These are phyloP conservation scores for Aspergillus spinulosporus DNA, from an alignment of 2,329 filamentous ascomycete genomes.

Conservation along the genomic window DNA sequence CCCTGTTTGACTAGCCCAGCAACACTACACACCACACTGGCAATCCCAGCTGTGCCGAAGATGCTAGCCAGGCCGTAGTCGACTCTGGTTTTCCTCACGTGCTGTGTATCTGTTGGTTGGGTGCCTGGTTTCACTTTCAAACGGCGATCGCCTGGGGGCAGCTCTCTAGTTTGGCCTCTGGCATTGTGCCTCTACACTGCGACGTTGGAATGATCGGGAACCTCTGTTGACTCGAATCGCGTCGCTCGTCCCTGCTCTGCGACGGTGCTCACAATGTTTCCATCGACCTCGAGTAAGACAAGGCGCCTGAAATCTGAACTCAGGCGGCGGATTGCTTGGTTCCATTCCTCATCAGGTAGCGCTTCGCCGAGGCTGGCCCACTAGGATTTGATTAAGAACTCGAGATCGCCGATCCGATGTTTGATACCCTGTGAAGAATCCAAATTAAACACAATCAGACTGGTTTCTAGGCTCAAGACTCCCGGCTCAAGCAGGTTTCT, in stretches of 20 bases:
- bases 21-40: not conserved
- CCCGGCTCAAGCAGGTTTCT: not conserved
- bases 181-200: not conserved
- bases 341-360: not conserved
- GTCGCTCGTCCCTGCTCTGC: too few relatives aligned
- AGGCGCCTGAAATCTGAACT: not conserved
- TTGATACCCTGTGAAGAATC: not conserved
- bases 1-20: not conserved
- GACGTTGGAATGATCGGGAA: not conserved
- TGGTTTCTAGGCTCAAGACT: not conserved
- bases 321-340: constrained; percentile 2
- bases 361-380: not conserved
- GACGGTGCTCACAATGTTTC: not conserved
- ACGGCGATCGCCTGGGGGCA: not conserved
- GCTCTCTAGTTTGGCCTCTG: not conserved
- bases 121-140: constrained; percentile 9
- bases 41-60: not conserved
- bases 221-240: not conserved
- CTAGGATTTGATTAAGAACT: not conserved
- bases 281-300: not conserved
- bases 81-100: not conserved
- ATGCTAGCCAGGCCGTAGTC: not conserved
- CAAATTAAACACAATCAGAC: not conserved
- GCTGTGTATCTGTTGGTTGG: not conserved
- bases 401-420: not conserved